Evolutionary conservation across 306 rosid genomes (phyloP).

Genomic region (Inga laurina): DNA sequence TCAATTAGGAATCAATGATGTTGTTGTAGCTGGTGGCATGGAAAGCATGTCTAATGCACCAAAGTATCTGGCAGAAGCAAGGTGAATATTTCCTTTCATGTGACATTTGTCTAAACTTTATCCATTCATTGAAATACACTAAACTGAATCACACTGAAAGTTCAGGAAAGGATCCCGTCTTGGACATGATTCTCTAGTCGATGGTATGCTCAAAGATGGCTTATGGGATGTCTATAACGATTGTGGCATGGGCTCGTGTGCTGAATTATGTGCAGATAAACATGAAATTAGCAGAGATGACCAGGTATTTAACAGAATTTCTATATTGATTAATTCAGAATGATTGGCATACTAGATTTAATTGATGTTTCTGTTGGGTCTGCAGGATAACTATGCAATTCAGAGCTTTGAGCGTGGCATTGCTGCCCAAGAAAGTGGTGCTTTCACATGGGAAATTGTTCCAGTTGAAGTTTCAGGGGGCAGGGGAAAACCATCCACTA

Average conservation of each 20-base stretch:
- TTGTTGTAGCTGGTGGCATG: slow-evolving; percentile 99
- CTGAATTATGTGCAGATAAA: slow-evolving; percentile 92
- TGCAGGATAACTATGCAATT: slow-evolving; percentile 77
- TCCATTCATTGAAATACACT: slow-evolving; percentile 19
- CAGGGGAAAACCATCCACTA: slow-evolving; percentile 85
- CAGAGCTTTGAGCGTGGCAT: slow-evolving; percentile 96
- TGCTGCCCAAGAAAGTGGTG: slow-evolving; percentile 78
- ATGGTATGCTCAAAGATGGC: slow-evolving; percentile 98
- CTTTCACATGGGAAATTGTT: slow-evolving; percentile 90
- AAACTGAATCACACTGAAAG: slow-evolving; percentile 40
- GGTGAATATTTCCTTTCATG: slow-evolving; percentile 49
- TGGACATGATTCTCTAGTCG: slow-evolving; percentile 96
- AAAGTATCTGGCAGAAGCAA: slow-evolving; percentile 93
- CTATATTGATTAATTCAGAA: slow-evolving; percentile 17
- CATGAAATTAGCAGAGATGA: slow-evolving; percentile 81
- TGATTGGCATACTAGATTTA: slow-evolving; percentile 2
- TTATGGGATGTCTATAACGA: slow-evolving; percentile 92
- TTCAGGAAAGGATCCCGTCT: slow-evolving; percentile 98
- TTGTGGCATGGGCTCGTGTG: slow-evolving; percentile 91
- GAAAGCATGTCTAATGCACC: slow-evolving; percentile 98
- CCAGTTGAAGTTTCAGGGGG: slow-evolving; percentile 98
- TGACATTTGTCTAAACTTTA: slow-evolving; percentile 17
- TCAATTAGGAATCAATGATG: slow-evolving; percentile 89
- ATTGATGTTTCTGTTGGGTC: slow-evolving; percentile 32
- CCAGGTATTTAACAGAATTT: slow-evolving; percentile 54